Evolutionary conservation across 148 eudicot genomes (phyloP), one percentile per base, ranked within the genome.

Genomic region (Amaranthus palmeri): DNA sequence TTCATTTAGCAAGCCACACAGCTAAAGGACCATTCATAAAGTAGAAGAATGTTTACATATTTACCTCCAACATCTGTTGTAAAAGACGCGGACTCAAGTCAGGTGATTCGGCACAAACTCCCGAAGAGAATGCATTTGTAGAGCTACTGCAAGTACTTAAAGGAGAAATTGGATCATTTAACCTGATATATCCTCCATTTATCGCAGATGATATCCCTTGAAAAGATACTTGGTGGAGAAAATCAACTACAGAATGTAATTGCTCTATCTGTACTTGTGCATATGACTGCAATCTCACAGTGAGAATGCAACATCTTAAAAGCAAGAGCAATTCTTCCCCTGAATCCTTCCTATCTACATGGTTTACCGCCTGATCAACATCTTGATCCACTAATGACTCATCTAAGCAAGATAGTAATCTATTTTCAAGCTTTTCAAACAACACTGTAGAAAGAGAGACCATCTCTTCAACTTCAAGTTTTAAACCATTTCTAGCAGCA

Each of bases 51-150:
- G 18, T 13, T 69, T 10, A 12, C 14, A 47, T 69, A 54, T 76
- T 78, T 83, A 92, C 97, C 97, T 92, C 97, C 54, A 86, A 84
- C 70, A 85, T 84, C 56, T 72, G 61, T 61, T 83, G 68, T 68
- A 87, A 43, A 61, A 84, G 74, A 49, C 67, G 13, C 60, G 63
- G 2, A 42, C 42, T 69, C 3, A 68, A 78, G 7, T 72, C 68
- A 60, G 62, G 71, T 59, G 81, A 73, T 43, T 86, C 83, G 58
- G 80, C 84, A 64, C 67, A 81, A 74, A 80, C 67, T 51, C 83
- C 81, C 68, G 76, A 78, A 4, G 73, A 71, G 45, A 54, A 76
- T 25, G 80, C 80, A 36, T 75, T 77, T 46, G 74, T 54, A 76
- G 72, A 81, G 57, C 79, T 69, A 71, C 45, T 62, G 42, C 17